Conservation (phyloP, 257 asterid species). For the Petunia axillaris region DNA sequence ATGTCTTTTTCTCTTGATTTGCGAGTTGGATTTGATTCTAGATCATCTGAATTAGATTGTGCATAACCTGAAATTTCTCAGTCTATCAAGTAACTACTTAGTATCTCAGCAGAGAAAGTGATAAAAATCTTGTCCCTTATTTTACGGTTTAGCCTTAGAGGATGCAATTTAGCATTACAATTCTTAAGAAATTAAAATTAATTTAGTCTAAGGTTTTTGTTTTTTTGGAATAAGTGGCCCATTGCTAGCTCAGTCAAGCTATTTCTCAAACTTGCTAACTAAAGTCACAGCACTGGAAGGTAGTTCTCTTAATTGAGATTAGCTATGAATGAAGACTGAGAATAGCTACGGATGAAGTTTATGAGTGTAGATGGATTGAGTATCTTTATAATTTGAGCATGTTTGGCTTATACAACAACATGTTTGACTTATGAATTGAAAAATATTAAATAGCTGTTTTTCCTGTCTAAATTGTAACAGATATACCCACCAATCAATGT, state of each 20-base stretch:
- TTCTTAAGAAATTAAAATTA: background rate
- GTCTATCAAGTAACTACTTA: background rate
- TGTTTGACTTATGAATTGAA: background rate
- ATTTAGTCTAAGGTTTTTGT: background rate
- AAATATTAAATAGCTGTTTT: background rate
- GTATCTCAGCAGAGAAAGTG: slow-evolving; percentile 20
- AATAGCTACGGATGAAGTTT: background rate
- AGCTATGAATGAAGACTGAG: background rate
- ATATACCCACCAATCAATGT: slow-evolving; percentile 97
- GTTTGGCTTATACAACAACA: no score
- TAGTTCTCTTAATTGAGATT: background rate
- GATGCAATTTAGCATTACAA: background rate
- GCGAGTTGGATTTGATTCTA: slow-evolving; percentile 17
- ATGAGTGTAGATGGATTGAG: background rate
- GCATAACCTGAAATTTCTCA: background rate
- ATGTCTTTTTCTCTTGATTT: background rate
- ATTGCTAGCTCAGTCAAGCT: slow-evolving; percentile 2
- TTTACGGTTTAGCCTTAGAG: slow-evolving; percentile 10
- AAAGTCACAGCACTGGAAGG: background rate
- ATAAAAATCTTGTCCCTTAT: background rate
- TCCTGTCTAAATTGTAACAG: slow-evolving; percentile 45
- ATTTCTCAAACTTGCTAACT: background rate
- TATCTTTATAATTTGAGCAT: slow-evolving; percentile 1
- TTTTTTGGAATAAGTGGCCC: background rate
- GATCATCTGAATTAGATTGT: slow-evolving; percentile 17